Percentiles rank a stretch among this genome's conserved stretches.
These are phyloP conservation scores for Alternaria consortialis DNA, from an alignment of 2,329 filamentous ascomycete species.

Conservation along the genomic window DNA sequence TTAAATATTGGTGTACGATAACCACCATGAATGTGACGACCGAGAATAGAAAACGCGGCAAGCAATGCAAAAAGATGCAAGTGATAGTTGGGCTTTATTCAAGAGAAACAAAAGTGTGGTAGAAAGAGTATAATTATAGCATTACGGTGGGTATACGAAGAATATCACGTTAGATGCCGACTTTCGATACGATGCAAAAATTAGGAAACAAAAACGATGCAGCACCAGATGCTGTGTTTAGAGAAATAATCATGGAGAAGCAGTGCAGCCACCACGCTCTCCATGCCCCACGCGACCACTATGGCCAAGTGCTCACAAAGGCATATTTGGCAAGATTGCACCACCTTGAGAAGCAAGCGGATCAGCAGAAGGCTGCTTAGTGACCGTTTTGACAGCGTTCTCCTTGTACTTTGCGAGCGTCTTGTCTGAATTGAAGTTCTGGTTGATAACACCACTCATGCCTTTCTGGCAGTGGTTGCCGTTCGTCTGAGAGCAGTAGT, in stretches of 20 bases:
- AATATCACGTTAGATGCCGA: background rate
- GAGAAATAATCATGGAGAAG: background rate
- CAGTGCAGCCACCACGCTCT: background rate
- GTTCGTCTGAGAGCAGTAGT: constrained; percentile 75
- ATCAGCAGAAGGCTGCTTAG: constrained; percentile 32
- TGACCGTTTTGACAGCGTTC: constrained; percentile 31
- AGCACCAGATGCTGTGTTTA: background rate
- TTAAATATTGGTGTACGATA: no score
- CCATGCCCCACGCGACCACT: background rate
- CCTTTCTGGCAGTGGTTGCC: constrained; percentile 72
- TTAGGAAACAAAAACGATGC: background rate
- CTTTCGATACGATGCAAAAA: background rate
- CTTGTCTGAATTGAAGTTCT: constrained; percentile 38
- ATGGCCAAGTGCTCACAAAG: constrained; percentile 25
- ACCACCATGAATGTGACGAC: no score
- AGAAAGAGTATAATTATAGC: background rate
- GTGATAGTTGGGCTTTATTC: no score
- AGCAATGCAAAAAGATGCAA: no score
- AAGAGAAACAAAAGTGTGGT: background rate
- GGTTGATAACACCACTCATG: constrained; percentile 78
- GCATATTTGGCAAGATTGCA: constrained; percentile 33
- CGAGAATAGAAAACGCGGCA: no score
- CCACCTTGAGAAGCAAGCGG: constrained; percentile 31
- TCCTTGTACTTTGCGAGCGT: constrained; percentile 43
- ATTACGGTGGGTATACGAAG: background rate